These are phyloP conservation scores for Cytospora piceae DNA, from an alignment of 2,329 filamentous ascomycete genomes.

Conservation along the genomic window DNA sequence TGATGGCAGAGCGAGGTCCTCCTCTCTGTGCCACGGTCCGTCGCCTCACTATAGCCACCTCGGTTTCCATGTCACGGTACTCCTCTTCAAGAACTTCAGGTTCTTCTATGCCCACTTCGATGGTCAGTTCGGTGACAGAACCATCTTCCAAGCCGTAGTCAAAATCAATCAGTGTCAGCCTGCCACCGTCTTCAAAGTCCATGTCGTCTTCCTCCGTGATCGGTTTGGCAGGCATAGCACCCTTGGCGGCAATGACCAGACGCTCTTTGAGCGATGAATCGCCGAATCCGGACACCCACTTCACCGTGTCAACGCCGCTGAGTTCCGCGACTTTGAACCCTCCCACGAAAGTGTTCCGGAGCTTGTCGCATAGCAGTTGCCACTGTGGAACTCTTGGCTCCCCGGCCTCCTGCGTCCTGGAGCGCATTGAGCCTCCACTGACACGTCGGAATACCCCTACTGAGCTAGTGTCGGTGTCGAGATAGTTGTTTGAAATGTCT, in stretches of 20 bases:
- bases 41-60: slow-evolving; percentile 77
- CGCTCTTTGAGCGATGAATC: slow-evolving; percentile 55
- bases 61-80: slow-evolving; percentile 72
- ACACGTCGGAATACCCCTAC: slow-evolving; percentile 43
- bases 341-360: slow-evolving; percentile 70
- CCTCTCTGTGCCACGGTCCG: slow-evolving; percentile 70
- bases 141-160: slow-evolving; percentile 64
- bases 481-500: slow-evolving; percentile 37
- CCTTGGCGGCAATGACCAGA: slow-evolving; percentile 73
- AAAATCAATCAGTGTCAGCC: slow-evolving; percentile 75
- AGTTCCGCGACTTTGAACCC: slow-evolving; percentile 69
- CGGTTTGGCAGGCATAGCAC: slow-evolving; percentile 61
- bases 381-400: slow-evolving; percentile 61
- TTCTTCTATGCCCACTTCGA: slow-evolving; percentile 73
- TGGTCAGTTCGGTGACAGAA: slow-evolving; percentile 59
- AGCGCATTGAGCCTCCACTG: slow-evolving; percentile 48
- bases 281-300: slow-evolving; percentile 68
- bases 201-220: slow-evolving; percentile 68
- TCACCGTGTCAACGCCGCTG: slow-evolving; percentile 67
- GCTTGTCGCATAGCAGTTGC: slow-evolving; percentile 69
- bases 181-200: slow-evolving; percentile 77
- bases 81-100: slow-evolving; percentile 75
- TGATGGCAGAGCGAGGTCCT: slow-evolving; percentile 51
- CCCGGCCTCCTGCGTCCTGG: slow-evolving; percentile 43
- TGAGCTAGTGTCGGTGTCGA: slow-evolving; percentile 33